Percentiles rank a stretch among this genome's conserved stretches.
Evolutionary conservation across 495 filamentous ascomycete species (phyloP).

Genomic region (Neurospora cerealis): DNA sequence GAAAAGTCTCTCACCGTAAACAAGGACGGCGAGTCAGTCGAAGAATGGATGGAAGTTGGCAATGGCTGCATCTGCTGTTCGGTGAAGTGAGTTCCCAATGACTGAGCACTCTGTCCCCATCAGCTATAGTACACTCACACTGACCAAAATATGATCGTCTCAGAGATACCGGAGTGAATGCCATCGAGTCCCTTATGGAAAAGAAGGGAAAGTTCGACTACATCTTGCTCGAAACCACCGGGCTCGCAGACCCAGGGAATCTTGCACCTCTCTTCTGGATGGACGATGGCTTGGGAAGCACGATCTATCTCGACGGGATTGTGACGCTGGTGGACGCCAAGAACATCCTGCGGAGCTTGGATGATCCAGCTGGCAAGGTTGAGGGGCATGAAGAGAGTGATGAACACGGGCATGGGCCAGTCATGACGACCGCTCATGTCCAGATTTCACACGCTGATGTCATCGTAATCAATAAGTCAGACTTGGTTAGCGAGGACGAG

Average conservation of each 20-base stretch:
- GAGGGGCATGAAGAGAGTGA: slow-evolving; percentile 44
- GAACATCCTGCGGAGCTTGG: slow-evolving; percentile 72
- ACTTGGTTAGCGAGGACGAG: slow-evolving; percentile 65
- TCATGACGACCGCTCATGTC: slow-evolving; percentile 83
- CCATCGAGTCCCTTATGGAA: slow-evolving; percentile 94
- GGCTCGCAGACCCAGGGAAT: slow-evolving; percentile 90
- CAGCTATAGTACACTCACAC: neutral
- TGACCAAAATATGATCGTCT: neutral
- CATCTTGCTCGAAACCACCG: slow-evolving; percentile 94
- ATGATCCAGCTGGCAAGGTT: slow-evolving; percentile 58
- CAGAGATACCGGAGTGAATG: slow-evolving; percentile 83
- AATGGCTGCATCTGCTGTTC: slow-evolving; percentile 99
- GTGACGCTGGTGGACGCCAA: slow-evolving; percentile 94
- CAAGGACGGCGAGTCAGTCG: slow-evolving; percentile 72
- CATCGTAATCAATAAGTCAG: slow-evolving; percentile 87
- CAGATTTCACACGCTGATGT: slow-evolving; percentile 98
- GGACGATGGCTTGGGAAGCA: slow-evolving; percentile 86
- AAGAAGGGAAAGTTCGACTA: slow-evolving; percentile 92
- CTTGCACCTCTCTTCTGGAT: slow-evolving; percentile 96
- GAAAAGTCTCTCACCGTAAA: slow-evolving; percentile 88
- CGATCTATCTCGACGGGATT: slow-evolving; percentile 92
- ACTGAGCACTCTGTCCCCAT: neutral
- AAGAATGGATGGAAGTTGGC: slow-evolving; percentile 91
- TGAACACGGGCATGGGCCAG: slow-evolving; percentile 37
- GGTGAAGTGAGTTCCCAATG: slow-evolving; percentile 57